phyloP scores from a whole-genome alignment of 352 stramenopile species.

The Pythium grandisporangium region DNA sequence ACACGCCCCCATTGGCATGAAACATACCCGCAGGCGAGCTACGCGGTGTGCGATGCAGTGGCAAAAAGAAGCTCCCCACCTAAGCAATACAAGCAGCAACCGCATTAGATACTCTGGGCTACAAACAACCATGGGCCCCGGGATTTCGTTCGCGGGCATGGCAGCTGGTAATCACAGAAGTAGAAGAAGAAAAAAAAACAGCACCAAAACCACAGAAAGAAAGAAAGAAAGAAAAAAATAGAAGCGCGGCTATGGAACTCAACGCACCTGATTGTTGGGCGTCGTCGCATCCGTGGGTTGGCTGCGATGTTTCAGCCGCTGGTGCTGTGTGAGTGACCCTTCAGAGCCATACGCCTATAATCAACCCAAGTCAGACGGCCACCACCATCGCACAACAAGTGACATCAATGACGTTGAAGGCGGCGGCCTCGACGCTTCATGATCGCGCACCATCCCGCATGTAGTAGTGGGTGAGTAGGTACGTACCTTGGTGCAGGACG shows the following conservation, averaged over 20 bases:
- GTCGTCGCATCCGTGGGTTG: constrained; percentile 11
- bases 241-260: too few relatives aligned
- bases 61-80: constrained; percentile 32
- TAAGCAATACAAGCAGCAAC: constrained; percentile 10
- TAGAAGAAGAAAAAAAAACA: neutral
- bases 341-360: constrained; percentile 68
- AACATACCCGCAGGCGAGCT: constrained; percentile 3
- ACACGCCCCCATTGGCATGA: neutral
- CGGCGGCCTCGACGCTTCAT: too few relatives aligned
- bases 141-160: too few relatives aligned
- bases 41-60: constrained; percentile 25
- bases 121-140: too few relatives aligned
- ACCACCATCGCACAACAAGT: too few relatives aligned
- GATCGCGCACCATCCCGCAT: too few relatives aligned
- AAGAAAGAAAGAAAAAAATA: too few relatives aligned
- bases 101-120: too few relatives aligned
- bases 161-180: neutral
- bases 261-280: constrained; percentile 13
- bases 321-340: constrained; percentile 70
- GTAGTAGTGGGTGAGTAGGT: neutral
- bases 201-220: too few relatives aligned
- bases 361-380: too few relatives aligned
- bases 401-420: too few relatives aligned
- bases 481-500: constrained; percentile 52
- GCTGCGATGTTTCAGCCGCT: constrained; percentile 63